Percentiles rank a stretch among this genome's conserved stretches.
These are phyloP conservation scores for Pittosporum tobira DNA, from an alignment of 129 eudicot genomes.

Conservation along the genomic window DNA sequence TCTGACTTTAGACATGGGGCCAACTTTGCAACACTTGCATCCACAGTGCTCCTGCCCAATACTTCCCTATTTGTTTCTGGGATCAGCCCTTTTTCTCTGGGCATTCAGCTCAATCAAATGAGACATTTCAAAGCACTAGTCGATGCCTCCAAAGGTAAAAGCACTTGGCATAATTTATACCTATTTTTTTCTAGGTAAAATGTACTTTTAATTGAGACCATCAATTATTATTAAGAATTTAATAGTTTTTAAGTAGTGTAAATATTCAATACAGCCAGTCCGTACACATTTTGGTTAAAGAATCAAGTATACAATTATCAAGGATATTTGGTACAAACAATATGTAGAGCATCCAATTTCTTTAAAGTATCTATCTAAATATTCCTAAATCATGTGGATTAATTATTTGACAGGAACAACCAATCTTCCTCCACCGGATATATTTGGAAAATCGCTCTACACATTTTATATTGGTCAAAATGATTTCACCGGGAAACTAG, in stretches of 20 bases:
- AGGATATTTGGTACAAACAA: too few species aligned
- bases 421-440: conserved; percentile 47
- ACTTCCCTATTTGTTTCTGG: conserved; percentile 73
- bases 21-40: conserved; percentile 78
- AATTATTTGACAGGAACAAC: conserved; percentile 21
- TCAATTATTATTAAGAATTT: too few species aligned
- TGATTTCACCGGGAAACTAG: conserved; percentile 74
- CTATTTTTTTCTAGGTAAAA: too few species aligned
- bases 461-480: conserved; percentile 89
- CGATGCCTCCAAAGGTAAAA: conserved; percentile 43
- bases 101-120: conserved; percentile 75
- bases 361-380: too few species aligned
- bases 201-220: too few species aligned
- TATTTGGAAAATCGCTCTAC: conserved; percentile 71
- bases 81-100: conserved; percentile 69
- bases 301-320: too few species aligned
- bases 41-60: conserved; percentile 58
- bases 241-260: too few species aligned
- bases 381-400: too few species aligned
- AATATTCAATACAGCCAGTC: too few species aligned
- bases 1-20: conserved; percentile 76
- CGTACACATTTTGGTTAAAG: too few species aligned
- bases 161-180: neutral
- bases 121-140: conserved; percentile 50
- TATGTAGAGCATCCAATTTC: too few species aligned